Evolutionary conservation across 768 basidiomycete genomes (phyloP).

Genomic region (Postia placenta): DNA sequence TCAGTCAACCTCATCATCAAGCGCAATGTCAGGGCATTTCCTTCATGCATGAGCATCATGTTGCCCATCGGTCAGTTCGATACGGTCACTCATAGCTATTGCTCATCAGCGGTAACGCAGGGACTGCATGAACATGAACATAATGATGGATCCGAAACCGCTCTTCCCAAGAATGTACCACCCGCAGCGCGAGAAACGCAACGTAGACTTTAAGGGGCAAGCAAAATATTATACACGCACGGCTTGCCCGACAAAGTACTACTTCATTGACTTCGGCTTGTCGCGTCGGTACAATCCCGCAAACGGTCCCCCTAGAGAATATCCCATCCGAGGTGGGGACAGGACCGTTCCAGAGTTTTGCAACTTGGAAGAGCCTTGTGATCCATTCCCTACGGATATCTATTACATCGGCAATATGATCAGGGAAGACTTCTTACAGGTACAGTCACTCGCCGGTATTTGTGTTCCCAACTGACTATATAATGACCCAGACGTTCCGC

Average conservation of each 20-base stretch:
- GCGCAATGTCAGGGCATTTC: conserved; percentile 2
- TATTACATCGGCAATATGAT: conserved; percentile 15
- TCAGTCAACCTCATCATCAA: background rate
- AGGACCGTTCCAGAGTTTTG: conserved; percentile 16
- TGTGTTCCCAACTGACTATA: background rate
- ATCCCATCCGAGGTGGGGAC: conserved; percentile 10
- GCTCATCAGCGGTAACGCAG: background rate
- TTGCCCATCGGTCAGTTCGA: conserved; percentile 8
- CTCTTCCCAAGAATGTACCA: conserved; percentile 8
- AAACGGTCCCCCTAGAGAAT: background rate
- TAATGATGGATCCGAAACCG: conserved; percentile 10
- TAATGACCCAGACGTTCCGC: conserved; percentile 10
- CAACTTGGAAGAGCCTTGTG: background rate
- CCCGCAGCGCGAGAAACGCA: background rate
- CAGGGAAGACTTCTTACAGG: conserved; percentile 5
- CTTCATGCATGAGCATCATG: conserved; percentile 7
- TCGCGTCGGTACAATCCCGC: conserved; percentile 21
- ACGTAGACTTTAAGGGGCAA: background rate
- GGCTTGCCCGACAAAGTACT: conserved; percentile 19
- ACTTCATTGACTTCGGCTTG: conserved; percentile 18
- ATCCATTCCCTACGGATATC: conserved; percentile 17
- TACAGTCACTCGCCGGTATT: background rate
- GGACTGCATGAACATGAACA: conserved; percentile 12
- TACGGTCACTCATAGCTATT: background rate
- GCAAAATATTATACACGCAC: conserved; percentile 24